Evolutionary conservation across 768 basidiomycete species (phyloP).

Genomic region (Tulasnella sp.): DNA sequence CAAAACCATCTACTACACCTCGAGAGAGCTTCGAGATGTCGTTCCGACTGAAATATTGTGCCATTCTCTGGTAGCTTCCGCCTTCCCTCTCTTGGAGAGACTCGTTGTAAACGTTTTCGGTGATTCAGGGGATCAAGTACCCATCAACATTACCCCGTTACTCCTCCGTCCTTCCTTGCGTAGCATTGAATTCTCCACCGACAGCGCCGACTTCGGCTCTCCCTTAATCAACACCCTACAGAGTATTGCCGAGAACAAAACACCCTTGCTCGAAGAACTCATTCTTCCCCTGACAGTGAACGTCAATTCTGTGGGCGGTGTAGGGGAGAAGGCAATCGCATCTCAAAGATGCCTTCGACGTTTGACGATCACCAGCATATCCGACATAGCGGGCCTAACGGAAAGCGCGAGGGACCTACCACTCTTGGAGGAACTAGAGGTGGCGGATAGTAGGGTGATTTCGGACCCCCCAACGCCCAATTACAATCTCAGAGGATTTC

Average conservation of each 20-base stretch:
- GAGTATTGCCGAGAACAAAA: background rate
- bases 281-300: background rate
- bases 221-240: background rate
- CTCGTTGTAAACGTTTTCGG: background rate
- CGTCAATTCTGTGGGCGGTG: background rate
- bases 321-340: background rate
- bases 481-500: background rate
- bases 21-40: background rate
- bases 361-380: background rate
- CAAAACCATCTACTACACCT: background rate
- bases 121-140: background rate
- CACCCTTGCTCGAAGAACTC: background rate
- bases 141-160: background rate
- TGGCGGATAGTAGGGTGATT: background rate
- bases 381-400: background rate
- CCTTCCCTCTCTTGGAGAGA: background rate
- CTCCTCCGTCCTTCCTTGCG: background rate
- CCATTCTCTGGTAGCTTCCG: background rate
- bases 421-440: background rate
- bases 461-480: background rate
- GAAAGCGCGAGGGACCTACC: background rate
- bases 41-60: background rate
- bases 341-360: background rate
- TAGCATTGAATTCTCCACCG: background rate
- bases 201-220: background rate